phyloP scores from a whole-genome alignment of 2,329 filamentous ascomycete species.

The Beauveria australis region DNA sequence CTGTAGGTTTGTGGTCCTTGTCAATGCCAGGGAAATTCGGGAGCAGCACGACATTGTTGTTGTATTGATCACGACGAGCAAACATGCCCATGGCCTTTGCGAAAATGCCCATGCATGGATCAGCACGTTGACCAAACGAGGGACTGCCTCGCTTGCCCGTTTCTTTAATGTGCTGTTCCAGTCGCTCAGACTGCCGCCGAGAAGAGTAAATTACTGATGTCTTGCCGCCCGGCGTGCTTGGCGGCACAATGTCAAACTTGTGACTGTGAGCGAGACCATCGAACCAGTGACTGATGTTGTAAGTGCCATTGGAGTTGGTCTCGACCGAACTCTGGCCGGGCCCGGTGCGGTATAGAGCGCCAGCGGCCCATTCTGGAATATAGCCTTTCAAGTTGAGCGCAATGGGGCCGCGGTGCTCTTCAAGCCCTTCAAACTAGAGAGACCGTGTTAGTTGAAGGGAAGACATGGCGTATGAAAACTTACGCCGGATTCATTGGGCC shows the following conservation, averaged over 20 bases:
- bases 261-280: constrained; percentile 67
- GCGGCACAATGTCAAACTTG: constrained; percentile 58
- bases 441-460: not conserved
- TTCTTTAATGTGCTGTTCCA: constrained; percentile 51
- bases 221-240: constrained; percentile 21
- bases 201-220: constrained; percentile 60
- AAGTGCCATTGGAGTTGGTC: constrained; percentile 48
- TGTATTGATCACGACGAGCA: constrained; percentile 24
- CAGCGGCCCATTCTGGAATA: constrained; percentile 65
- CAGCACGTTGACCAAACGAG: constrained; percentile 62
- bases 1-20: constrained; percentile 13
- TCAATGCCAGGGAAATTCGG: constrained; percentile 54
- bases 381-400: constrained; percentile 53
- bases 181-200: constrained; percentile 55
- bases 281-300: constrained; percentile 68
- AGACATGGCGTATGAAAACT: constrained; percentile 9
- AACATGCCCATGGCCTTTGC: constrained; percentile 62
- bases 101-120: constrained; percentile 68
- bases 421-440: constrained; percentile 56
- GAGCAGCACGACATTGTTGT: constrained; percentile 60
- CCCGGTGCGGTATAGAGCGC: constrained; percentile 66
- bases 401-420: constrained; percentile 58
- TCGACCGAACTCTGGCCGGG: constrained; percentile 58
- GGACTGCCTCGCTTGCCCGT: constrained; percentile 48
- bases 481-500: constrained; percentile 32